Base-by-base conservation (phyloP, 306 rosid species). In the Astragalus glycyphyllos region DNA sequence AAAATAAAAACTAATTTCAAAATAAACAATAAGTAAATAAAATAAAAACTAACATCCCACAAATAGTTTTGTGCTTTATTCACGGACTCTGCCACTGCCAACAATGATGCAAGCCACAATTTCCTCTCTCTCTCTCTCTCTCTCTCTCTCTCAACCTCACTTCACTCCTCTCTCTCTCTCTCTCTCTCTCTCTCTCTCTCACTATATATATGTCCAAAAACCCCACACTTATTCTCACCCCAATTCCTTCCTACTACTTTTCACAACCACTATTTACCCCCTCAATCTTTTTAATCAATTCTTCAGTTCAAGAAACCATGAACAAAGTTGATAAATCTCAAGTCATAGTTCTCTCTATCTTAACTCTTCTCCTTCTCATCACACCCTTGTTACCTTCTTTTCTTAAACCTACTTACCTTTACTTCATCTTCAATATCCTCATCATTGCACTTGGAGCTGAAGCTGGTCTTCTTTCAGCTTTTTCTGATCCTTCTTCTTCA, bases 321-420 rank as follows among this genome's bases (percentile, higher is more conserved):
- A 84, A 58, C 77, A 77, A 76, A 55, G 50, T 75, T 26, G 78
- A 84, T 73, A 86, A 75, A 65, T 84, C 86, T 66, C 92, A 88
- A 72, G 50, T 88, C 61, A 53, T 91, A 37, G 31, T 83, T 53
- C 84, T 88, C 46, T 58, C 76, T 46, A 59, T 89, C 29, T 57
- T 83, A 4, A 75, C 71, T 69, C 14, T 82, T 74, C 96, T 92
- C 56, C 96, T 92, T 26, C 55, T 48, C 7, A 65, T 88, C 26
- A 82, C 96, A 71, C 89, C 88, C 58, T 85, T 85, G 7, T 68
- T 89, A 38, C 92, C 91, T 68, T 83, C 96, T 14, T 88, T 88
- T 58, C 4, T 80, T 1, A 87, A 81, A 42, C 77, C 91, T 11
- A 75, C 85, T 15, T 88, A 80, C 58, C 74, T 89, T 44, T 92